phyloP scores from a whole-genome alignment of 2,329 filamentous ascomycete genomes.

The Trichoderma asperellum region DNA sequence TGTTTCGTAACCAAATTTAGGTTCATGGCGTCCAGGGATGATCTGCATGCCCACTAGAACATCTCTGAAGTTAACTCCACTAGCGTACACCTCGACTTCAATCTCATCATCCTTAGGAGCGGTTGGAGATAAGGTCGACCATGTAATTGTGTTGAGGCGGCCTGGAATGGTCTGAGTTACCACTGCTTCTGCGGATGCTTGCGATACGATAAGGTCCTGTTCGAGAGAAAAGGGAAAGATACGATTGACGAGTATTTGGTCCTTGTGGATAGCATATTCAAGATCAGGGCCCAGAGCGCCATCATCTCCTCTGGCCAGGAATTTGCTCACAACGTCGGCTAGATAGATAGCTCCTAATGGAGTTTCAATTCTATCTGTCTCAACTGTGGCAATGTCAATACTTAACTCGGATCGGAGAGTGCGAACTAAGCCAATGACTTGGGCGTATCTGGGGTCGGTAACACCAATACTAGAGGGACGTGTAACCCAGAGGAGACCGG shows the following conservation, averaged over 20 bases:
- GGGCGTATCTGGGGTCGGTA: constrained; percentile 3
- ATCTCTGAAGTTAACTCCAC: constrained; percentile 43
- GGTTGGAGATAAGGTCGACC: background rate
- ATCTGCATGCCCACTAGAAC: constrained; percentile 34
- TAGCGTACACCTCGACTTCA: background rate
- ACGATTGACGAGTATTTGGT: background rate
- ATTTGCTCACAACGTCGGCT: background rate
- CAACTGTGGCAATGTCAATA: constrained; percentile 4
- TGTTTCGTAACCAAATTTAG: constrained; percentile 34
- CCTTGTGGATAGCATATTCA: background rate
- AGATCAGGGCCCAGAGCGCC: background rate
- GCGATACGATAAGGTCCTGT: background rate
- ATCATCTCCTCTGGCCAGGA: background rate
- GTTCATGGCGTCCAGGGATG: constrained; percentile 27
- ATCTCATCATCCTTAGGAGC: background rate
- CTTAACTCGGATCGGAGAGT: constrained; percentile 34
- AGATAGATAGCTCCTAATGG: background rate
- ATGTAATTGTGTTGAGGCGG: background rate
- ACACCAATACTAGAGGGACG: background rate
- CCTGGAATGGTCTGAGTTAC: too few species aligned
- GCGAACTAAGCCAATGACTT: constrained; percentile 33
- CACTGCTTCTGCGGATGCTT: background rate
- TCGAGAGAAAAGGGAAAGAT: background rate
- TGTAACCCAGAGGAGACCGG: constrained; percentile 35
- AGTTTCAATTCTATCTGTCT: background rate